Evolutionary conservation across 2,329 filamentous ascomycete species (phyloP).

Genomic region (Cladobotryum protrusum): DNA sequence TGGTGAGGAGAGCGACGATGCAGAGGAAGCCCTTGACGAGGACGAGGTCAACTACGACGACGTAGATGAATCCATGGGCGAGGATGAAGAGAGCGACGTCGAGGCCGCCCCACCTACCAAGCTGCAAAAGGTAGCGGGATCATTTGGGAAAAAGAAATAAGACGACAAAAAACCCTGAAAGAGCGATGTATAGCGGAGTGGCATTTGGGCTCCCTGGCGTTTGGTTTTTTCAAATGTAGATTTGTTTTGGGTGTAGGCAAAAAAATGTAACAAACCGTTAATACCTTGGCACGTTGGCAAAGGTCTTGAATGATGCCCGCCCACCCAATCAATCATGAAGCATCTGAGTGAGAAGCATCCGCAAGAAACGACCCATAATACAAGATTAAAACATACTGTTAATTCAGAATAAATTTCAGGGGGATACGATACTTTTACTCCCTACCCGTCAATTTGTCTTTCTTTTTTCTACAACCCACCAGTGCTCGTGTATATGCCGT

Average conservation of each 20-base stretch:
- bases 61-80: constrained; percentile 46
- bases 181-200: not conserved
- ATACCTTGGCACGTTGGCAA: not conserved
- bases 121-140: constrained; percentile 34
- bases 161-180: constrained; percentile 8
- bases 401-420: no score
- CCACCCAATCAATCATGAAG: no score
- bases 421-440: no score
- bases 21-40: constrained; percentile 46
- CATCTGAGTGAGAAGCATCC: no score
- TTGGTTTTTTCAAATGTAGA: constrained; percentile 5
- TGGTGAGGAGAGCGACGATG: constrained; percentile 41
- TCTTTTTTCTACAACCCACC: no score
- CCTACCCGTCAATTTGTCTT: no score
- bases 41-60: constrained; percentile 57
- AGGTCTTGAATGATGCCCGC: no score
- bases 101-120: constrained; percentile 44
- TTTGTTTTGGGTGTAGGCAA: not conserved
- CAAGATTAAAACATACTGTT: no score
- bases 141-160: constrained; percentile 32
- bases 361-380: no score
- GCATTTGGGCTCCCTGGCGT: constrained; percentile 8
- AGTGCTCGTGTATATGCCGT: no score
- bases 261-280: not conserved
- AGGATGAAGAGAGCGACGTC: constrained; percentile 49